Evolutionary conservation across 148 eudicot genomes (phyloP).

Genomic region (Bassia scoparia): DNA sequence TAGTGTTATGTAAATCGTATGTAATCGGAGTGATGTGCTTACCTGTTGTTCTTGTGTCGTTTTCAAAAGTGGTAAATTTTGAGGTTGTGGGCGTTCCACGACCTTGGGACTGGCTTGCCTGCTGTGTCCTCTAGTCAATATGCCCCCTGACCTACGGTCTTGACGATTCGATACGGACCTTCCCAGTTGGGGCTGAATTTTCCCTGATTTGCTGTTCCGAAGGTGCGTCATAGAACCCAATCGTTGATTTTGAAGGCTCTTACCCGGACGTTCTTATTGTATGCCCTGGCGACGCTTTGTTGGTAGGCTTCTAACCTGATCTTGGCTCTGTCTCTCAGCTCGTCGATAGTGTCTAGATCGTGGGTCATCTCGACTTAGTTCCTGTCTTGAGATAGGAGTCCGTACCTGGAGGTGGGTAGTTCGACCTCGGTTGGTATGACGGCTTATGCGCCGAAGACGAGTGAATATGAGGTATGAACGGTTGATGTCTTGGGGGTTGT

Average conservation of each 20-base stretch:
- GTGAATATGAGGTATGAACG: neutral
- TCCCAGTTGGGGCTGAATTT: neutral
- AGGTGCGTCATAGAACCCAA: neutral
- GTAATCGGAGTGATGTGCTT: neutral
- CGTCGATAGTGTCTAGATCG: too few species aligned
- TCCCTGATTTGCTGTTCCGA: neutral
- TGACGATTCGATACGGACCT: neutral
- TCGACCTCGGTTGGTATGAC: neutral
- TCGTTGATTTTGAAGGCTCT: neutral
- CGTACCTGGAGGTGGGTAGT: neutral
- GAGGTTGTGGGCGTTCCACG: neutral
- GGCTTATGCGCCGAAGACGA: neutral
- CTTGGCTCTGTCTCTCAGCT: too few species aligned
- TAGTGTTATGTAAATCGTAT: neutral
- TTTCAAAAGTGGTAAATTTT: neutral
- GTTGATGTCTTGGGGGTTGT: neutral
- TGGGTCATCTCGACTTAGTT: too few species aligned
- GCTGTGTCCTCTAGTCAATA: neutral
- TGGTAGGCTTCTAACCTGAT: neutral
- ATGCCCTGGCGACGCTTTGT: neutral
- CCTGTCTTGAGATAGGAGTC: neutral
- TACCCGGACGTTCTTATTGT: neutral
- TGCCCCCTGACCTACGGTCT: neutral
- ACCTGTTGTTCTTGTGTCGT: neutral
- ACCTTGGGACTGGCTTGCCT: neutral